Percentiles rank a stretch among this genome's conserved stretches.
phyloP scores from a whole-genome alignment of 2,329 filamentous ascomycete genomes.

The Aspergillus alliaceus region DNA sequence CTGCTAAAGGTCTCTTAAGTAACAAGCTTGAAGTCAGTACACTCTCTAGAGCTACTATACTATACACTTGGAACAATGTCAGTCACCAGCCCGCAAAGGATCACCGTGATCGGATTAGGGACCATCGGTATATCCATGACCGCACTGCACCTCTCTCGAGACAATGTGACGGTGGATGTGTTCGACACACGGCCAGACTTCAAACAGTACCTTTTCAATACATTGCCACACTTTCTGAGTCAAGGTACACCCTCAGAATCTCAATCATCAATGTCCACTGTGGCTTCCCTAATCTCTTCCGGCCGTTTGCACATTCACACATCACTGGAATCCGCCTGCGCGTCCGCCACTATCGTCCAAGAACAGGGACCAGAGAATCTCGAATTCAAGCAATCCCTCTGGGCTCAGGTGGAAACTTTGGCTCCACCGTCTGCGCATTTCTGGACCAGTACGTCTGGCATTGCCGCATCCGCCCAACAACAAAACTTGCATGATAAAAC shows the following conservation, averaged over 20 bases:
- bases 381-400: constrained; percentile 53
- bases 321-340: constrained; percentile 15
- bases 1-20: too few species aligned
- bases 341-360: constrained; percentile 54
- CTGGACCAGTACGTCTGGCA: constrained; percentile 61
- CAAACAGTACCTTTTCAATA: constrained; percentile 43
- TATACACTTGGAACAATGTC: constrained; percentile 9
- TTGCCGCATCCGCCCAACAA: constrained; percentile 54
- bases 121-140: constrained; percentile 59
- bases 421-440: constrained; percentile 49
- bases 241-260: not conserved
- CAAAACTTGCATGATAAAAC: constrained; percentile 42
- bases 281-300: constrained; percentile 11
- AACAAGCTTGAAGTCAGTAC: too few species aligned
- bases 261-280: not conserved
- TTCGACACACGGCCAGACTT: constrained; percentile 54
- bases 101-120: constrained; percentile 43
- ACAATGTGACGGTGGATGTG: constrained; percentile 40
- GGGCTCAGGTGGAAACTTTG: constrained; percentile 51
- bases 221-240: constrained; percentile 13
- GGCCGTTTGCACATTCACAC: constrained; percentile 20
- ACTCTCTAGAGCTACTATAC: not conserved
- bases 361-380: constrained; percentile 60
- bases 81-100: constrained; percentile 14
- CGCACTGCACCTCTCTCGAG: constrained; percentile 33